Evolutionary conservation across 257 asterid genomes (phyloP), one percentile per base, ranked within the genome.

Genomic region (Plantago elongata): DNA sequence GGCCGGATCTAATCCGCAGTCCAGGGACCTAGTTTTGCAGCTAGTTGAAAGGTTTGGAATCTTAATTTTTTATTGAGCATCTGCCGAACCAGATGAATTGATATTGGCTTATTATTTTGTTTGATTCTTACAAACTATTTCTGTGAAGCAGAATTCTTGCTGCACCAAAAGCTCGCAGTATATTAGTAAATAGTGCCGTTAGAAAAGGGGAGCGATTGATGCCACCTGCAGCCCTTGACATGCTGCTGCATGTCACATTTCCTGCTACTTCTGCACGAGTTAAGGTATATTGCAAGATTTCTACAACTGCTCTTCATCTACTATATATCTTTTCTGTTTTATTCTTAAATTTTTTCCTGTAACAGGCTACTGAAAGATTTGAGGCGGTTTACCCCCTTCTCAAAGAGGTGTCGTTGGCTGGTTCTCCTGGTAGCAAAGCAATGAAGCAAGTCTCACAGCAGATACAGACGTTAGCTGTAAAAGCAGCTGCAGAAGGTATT

Each of bases 341-440:
- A 34, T 13, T 6, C n/a, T 9, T 38, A 37, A 64, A 47, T 55
- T 18, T 10, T n/a, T 72, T 46, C 50, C n/a, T 64, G 13, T 37
- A 40, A 55, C 60, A 86, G 97, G 90, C 80, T 48, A 84, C 94
- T 50, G 95, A 87, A 62, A 83, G 97, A 76, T 90, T 90, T 67
- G 90, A 79, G 76, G 84, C 81, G 16, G 68, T 91, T 49, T 91
- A 81, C 82, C 95, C 94, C 38, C 69, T 82, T 46, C 87, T 91
- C 48, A 83, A 81, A 72, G 92, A 84, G 67, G 84, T 85, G 57
- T 89, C 98, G 16, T 88, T 91, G 65, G 88, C 96, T 66, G 98
- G 98, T 75, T 68, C 94, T 49, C 82, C 83, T 11, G 90, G 96
- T 66, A 88, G 98, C 84, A 87, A 84, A 75, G 91, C 88, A 56